A percentile compares a stretch with the other conserved stretches of the same genome.
Evolutionary conservation across 2,329 filamentous ascomycete species (phyloP).

Genomic region (Alternaria ventricosa): DNA sequence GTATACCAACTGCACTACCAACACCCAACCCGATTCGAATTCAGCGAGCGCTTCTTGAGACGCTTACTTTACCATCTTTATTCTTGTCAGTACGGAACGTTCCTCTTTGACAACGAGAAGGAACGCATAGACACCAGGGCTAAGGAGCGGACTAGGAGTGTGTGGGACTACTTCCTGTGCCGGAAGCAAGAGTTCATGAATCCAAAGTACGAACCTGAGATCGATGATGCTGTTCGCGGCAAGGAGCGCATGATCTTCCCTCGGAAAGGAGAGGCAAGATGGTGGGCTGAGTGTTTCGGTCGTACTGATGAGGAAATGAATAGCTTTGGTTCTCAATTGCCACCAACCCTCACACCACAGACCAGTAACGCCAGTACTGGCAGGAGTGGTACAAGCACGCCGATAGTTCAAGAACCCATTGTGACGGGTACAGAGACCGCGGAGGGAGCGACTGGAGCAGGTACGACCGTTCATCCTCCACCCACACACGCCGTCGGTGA

Average conservation of each 20-base stretch:
- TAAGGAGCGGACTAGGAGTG: conserved; percentile 76
- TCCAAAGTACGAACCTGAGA: conserved; percentile 72
- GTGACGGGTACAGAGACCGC: conserved; percentile 46
- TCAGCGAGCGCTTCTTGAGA: conserved; percentile 90
- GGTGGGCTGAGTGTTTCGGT: conserved; percentile 92
- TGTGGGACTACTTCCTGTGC: conserved; percentile 95
- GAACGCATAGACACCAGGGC: conserved; percentile 76
- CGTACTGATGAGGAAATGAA: conserved; percentile 95
- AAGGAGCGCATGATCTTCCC: conserved; percentile 87
- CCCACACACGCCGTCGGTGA: conserved; percentile 30
- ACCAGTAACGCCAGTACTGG: conserved; percentile 34
- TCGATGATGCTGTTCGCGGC: conserved; percentile 80
- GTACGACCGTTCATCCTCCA: conserved; percentile 32
- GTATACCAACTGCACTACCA: conserved; percentile 90
- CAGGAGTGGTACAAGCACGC: conserved; percentile 34
- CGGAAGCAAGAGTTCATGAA: conserved; percentile 84
- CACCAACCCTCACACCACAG: conserved; percentile 34
- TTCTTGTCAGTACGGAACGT: conserved; percentile 95
- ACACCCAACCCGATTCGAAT: conserved; percentile 88
- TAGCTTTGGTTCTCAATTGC: conserved; percentile 49
- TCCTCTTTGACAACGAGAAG: conserved; percentile 93
- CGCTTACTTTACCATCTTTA: conserved; percentile 92
- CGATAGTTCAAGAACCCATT: conserved; percentile 39
- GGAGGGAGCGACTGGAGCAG: conserved; percentile 39
- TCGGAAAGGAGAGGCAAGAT: conserved; percentile 76